Base-by-base conservation (phyloP, 2,329 filamentous ascomycete genomes). In the Endoconidiophora laricicola region DNA sequence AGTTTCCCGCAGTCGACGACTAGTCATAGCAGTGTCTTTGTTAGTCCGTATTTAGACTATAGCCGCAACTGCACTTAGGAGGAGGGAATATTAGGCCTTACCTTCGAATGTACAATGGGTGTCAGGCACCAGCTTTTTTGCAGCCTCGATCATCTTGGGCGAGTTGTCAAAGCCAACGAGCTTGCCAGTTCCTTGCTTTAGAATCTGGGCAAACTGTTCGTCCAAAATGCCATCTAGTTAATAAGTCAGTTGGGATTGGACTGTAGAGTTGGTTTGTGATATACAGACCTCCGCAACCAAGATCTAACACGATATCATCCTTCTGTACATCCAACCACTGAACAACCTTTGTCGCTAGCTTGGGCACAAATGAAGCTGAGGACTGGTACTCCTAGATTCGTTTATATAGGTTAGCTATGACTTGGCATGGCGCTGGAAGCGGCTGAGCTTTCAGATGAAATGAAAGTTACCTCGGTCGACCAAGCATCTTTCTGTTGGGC, bases 301-400 rank as follows among this genome's bases (percentile, higher is more conserved):
- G 62, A 55, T 82, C 78, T 2, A 82, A 64, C 20, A 82, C 68
- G 14, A 65, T 60, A 58, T 82, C 78, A 55, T 74, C 70, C 24
- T 69, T 66, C 52, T 76, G 67, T 0, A 77, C 68, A 55, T 78
- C 69, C 0, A 82, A 65, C 70, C 75, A 80, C 43, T 66, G 60
- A 9, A 79, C 57, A 4, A 81, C 67, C 53, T 76, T 79, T 14
- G 66, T 68, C 1, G 77, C 71, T 7, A 81, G 64, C 57, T 77
- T 74, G 3, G 78, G 77, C 6, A 81, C 78, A 57, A 81, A 82
- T 0, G 74, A 72, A 6, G 78, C 78, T 2, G 76, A 71, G 52
- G 72, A 65, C 53, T 77, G 72, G 58, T 81, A 82, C 29, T 70
- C 70, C 73, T 78, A 53, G 9, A 33, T 33, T 10, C 26, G 26